Percentiles rank a stretch among this genome's conserved stretches.
Conservation (phyloP, 2,329 filamentous ascomycete species). For the Talaromyces sp. region DNA sequence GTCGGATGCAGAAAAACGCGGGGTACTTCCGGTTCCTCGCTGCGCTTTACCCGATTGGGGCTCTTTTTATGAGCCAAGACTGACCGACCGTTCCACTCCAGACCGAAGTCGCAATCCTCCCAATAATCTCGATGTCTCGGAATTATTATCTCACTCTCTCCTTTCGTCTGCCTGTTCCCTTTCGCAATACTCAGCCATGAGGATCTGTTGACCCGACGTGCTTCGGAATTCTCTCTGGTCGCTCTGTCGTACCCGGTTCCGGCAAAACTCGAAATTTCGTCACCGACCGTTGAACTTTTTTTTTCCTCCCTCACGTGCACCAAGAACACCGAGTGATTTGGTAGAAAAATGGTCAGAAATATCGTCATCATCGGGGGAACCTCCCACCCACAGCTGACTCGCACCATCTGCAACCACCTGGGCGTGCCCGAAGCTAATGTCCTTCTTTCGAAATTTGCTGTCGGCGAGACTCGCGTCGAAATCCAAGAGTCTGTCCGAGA, state of each 20-base stretch:
- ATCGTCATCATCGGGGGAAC: constrained; percentile 90
- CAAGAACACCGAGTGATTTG: neutral
- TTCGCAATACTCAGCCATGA: constrained; percentile 27
- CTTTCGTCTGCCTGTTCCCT: constrained; percentile 8
- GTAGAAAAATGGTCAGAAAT: constrained; percentile 74
- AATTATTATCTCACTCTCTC: constrained; percentile 4
- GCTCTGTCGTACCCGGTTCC: neutral
- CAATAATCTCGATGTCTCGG: constrained; percentile 5
- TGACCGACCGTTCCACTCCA: constrained; percentile 27
- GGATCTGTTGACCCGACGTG: constrained; percentile 9
- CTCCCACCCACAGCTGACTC: constrained; percentile 82
- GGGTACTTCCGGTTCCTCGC: constrained; percentile 10
- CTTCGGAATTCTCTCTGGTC: neutral
- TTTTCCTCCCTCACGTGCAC: constrained; percentile 6
- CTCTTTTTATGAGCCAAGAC: constrained; percentile 15
- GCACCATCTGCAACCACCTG: constrained; percentile 82
- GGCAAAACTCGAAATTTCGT: neutral
- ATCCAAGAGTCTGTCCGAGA: constrained; percentile 94
- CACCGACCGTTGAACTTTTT: constrained; percentile 1
- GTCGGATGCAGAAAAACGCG: constrained; percentile 3
- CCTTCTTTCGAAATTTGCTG: constrained; percentile 85
- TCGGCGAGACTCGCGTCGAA: constrained; percentile 91
- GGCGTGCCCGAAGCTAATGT: constrained; percentile 81
- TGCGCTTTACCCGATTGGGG: constrained; percentile 11
- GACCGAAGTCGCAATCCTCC: constrained; percentile 13